Evolutionary conservation across 257 asterid species (phyloP), one percentile per base, ranked within the genome.

Genomic region (Cordia subcordata): DNA sequence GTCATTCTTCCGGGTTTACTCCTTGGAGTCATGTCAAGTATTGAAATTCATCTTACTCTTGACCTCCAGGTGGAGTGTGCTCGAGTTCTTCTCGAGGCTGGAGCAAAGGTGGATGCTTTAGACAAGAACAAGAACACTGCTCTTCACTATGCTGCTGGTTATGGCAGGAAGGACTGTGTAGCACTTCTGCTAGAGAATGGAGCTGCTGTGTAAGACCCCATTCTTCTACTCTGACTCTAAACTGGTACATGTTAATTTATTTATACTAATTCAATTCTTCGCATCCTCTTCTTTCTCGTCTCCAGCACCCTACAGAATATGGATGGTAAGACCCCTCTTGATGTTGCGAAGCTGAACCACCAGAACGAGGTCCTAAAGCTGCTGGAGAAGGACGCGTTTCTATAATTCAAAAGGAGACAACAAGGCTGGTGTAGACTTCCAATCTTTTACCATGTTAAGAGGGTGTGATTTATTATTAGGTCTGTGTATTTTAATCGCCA

Each of bases 61-160:
- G 37, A 52, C 20, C 4, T 20, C 37, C 80, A 94, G 99, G 84
- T 74, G 55, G 82, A 83, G 80, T 90, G 99, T 75, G 90, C 90
- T 55, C 95, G 83, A 72, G 68, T 94, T 76, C 99, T 94, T 67
- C 76, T 94, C 5, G 99, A 87, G 77, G 97, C 97, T 66, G 95
- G 92, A 58, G 95, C 97, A 20, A 94, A 90, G 81, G 99, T 87
- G 58, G 95, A 94, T 67, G 90, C 85, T 49, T 73, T 94, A 81
- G 99, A 94, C 68, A 87, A 87, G 82, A 94, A 90, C 53, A 94
- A 93, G 88, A 94, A 94, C 81, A 90, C 97, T 42, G 94, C 99
- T 57, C 99, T 94, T 54, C 99, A 94, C 66, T 94, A 94, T 66
- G 99, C 99, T 8, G 97, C 99, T 15, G 99, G 99, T 47, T 94